Conservation (phyloP, 345 rosid species). For the Ailanthus altissimus region DNA sequence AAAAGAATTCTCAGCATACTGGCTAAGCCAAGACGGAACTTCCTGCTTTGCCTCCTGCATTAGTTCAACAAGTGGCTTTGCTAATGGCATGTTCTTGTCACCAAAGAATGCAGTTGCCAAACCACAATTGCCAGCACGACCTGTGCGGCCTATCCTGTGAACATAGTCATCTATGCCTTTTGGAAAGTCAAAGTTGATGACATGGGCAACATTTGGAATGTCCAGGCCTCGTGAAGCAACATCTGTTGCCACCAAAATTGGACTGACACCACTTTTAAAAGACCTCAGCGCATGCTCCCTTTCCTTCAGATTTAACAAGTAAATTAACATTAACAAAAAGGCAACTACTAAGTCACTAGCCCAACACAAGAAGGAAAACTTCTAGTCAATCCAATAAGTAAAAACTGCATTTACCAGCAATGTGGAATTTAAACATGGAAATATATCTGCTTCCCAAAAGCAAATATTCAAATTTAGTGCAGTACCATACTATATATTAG, state of each 20-base stretch:
- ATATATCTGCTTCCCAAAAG: background rate
- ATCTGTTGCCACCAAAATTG: conserved; percentile 63
- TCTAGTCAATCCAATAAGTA: background rate
- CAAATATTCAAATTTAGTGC: background rate
- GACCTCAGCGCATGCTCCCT: conserved; percentile 53
- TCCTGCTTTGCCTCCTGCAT: conserved; percentile 54
- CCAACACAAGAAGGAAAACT: background rate
- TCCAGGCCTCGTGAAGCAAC: conserved; percentile 63
- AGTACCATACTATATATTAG: background rate
- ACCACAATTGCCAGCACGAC: conserved; percentile 57
- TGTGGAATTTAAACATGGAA: background rate
- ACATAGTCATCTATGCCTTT: conserved; percentile 49
- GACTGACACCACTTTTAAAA: conserved; percentile 45
- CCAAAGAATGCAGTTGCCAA: conserved; percentile 53
- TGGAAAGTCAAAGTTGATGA: conserved; percentile 57
- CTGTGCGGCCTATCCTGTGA: conserved; percentile 62
- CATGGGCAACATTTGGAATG: conserved; percentile 54
- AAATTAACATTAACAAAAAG: background rate
- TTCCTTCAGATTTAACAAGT: conserved; percentile 37
- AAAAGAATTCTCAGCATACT: conserved; percentile 33
- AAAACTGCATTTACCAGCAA: background rate
- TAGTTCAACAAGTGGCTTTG: conserved; percentile 41
- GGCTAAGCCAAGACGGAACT: conserved; percentile 46
- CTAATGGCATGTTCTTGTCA: conserved; percentile 43
- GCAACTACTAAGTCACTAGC: background rate